Percentiles rank a stretch among this genome's conserved stretches.
phyloP scores from a whole-genome alignment of 352 stramenopile species.

The Phytophthora syringae region DNA sequence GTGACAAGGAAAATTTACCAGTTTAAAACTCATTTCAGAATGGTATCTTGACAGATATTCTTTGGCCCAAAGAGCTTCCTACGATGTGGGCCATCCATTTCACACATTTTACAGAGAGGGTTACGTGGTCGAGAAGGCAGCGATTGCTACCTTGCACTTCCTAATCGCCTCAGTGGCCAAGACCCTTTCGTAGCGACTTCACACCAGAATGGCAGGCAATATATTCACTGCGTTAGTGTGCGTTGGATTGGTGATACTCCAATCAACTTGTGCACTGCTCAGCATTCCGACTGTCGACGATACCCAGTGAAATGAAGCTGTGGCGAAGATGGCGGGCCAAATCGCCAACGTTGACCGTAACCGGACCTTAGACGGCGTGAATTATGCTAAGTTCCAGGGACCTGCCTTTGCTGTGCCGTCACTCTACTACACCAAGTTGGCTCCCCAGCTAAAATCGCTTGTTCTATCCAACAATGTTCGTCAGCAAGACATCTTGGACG shows the following conservation, averaged over 20 bases:
- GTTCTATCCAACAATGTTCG: background rate
- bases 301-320: conserved; percentile 3
- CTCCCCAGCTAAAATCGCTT: conserved; percentile 24
- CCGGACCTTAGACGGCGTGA: conserved; percentile 17
- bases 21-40: no score
- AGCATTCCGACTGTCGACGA: conserved; percentile 13
- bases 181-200: no score
- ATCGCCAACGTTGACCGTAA: conserved; percentile 31
- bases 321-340: conserved; percentile 17
- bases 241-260: background rate
- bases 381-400: conserved; percentile 26
- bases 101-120: no score
- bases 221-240: background rate
- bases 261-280: background rate
- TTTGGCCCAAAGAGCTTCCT: no score
- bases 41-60: no score
- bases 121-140: no score
- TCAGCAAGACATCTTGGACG: background rate
- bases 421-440: conserved; percentile 31
- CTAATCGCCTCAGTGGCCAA: no score
- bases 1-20: no score
- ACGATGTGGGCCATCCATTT: no score
- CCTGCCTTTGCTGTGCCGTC: conserved; percentile 24
- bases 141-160: no score
- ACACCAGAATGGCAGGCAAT: background rate